Conservation (phyloP, 2,329 filamentous ascomycete species). For the Colletotrichum sp. region DNA sequence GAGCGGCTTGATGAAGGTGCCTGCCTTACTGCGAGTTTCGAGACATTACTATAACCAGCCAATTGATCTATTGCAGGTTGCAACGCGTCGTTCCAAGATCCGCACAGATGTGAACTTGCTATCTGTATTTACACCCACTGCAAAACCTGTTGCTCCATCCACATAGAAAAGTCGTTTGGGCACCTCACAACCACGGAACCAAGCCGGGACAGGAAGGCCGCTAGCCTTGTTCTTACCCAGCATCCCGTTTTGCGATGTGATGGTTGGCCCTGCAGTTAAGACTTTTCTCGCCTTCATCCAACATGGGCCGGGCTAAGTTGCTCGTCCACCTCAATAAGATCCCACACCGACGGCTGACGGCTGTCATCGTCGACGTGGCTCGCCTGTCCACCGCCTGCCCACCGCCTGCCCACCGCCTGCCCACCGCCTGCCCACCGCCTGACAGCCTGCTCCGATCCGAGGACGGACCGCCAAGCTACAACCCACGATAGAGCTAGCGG, state of each 20-base stretch:
- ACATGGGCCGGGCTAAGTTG: not conserved
- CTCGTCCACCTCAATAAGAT: not conserved
- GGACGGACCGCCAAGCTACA: not conserved
- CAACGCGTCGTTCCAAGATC: not conserved
- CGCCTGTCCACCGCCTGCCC: not conserved
- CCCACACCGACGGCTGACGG: not conserved
- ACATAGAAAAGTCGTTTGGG: not conserved
- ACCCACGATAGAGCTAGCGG: not conserved
- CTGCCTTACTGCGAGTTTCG: not conserved
- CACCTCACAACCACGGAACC: not conserved
- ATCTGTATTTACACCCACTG: not conserved
- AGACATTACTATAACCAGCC: not conserved
- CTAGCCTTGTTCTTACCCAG: constrained; percentile 1
- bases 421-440: not conserved
- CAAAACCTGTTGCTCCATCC: not conserved
- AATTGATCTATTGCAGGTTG: not conserved
- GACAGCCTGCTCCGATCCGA: not conserved
- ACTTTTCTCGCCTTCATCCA: not conserved
- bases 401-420: not conserved
- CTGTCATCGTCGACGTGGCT: not conserved
- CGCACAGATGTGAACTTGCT: not conserved
- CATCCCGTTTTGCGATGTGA: not conserved
- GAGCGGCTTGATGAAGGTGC: not conserved
- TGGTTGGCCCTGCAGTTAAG: not conserved
- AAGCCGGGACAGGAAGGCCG: constrained; percentile 12